A percentile compares a stretch with the other conserved stretches of the same genome.
Evolutionary conservation across 176 grass and related monocot species (phyloP).

Genomic region (Oryza brachyantha): DNA sequence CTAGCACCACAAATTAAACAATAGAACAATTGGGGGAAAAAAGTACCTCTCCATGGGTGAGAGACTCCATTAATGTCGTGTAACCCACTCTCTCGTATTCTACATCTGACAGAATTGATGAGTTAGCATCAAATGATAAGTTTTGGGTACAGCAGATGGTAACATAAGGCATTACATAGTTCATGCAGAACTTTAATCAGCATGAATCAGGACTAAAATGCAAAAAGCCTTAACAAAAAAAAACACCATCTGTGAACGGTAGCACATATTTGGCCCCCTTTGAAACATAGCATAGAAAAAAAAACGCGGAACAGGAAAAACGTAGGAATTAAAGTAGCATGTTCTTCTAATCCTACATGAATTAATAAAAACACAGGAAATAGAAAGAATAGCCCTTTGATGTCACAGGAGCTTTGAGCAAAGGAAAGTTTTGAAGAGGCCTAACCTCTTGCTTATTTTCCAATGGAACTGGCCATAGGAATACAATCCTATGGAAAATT

Average conservation of each 20-base stretch:
- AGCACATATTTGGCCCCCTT: no score
- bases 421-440: no score
- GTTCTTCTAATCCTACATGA: no score
- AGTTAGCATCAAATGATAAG: constrained; percentile 12
- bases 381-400: no score
- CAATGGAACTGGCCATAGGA: no score
- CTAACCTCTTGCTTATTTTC: no score
- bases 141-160: neutral
- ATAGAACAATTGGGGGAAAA: constrained; percentile 14
- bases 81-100: constrained; percentile 33
- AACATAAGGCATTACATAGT: neutral
- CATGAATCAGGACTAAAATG: neutral
- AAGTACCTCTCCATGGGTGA: constrained; percentile 61
- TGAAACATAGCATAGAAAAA: no score
- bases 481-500: no score
- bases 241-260: neutral
- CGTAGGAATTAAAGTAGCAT: no score
- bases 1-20: neutral
- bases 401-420: no score
- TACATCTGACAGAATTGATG: constrained; percentile 44
- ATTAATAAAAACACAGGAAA: no score
- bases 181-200: neutral
- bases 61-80: constrained; percentile 67
- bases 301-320: no score
- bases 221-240: neutral